Conservation (phyloP, 2,329 filamentous ascomycete species). For the Chaetomium olivaceum region DNA sequence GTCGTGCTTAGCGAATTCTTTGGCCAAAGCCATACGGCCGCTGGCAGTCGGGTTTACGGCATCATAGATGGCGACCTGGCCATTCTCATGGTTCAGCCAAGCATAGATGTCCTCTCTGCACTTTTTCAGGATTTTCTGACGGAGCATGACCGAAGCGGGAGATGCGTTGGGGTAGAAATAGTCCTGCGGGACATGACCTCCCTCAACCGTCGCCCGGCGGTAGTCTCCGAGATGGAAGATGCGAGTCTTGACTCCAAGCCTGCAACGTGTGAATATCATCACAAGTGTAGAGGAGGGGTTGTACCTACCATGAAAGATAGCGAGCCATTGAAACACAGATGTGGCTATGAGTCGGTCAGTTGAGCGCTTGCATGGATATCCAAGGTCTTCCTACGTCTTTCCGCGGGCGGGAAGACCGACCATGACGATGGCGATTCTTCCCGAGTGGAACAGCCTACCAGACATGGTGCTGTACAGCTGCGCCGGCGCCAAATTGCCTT, state of each 20-base stretch:
- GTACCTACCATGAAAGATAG: slow-evolving; percentile 79
- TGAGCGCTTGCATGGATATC: background rate
- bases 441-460: slow-evolving; percentile 93
- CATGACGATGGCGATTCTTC: slow-evolving; percentile 94
- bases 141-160: slow-evolving; percentile 84
- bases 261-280: slow-evolving; percentile 37
- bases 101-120: slow-evolving; percentile 96
- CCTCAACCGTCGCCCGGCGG: slow-evolving; percentile 83
- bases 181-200: slow-evolving; percentile 85
- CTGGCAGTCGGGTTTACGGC: slow-evolving; percentile 89
- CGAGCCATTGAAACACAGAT: slow-evolving; percentile 93
- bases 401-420: slow-evolving; percentile 92
- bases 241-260: slow-evolving; percentile 95
- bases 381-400: slow-evolving; percentile 69
- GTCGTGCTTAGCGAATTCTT: slow-evolving; percentile 97
- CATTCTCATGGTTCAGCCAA: slow-evolving; percentile 95
- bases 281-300: background rate
- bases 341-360: slow-evolving; percentile 56
- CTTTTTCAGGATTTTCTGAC: slow-evolving; percentile 96
- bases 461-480: slow-evolving; percentile 99
- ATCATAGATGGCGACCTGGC: slow-evolving; percentile 97
- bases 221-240: slow-evolving; percentile 98
- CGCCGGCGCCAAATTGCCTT: slow-evolving; percentile 77
- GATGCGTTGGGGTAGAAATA: slow-evolving; percentile 98
- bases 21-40: slow-evolving; percentile 80